Conservation (phyloP, 305 asterid genomes). For the Galium porrigens region DNA sequence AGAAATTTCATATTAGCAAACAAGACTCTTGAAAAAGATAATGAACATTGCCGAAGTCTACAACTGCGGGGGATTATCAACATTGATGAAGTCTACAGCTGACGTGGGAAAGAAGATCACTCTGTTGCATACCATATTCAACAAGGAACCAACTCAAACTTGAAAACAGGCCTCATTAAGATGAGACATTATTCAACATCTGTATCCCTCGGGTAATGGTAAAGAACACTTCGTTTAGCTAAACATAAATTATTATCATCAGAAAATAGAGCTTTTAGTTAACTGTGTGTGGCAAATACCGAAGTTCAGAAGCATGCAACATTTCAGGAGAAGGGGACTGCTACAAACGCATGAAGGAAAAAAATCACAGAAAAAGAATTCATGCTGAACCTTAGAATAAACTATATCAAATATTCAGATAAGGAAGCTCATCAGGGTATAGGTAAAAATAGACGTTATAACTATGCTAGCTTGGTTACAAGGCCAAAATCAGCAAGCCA, state of each 20-base stretch:
- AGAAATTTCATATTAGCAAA: constrained; percentile 44
- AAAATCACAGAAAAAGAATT: neutral
- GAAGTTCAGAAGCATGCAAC: neutral
- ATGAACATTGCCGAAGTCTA: neutral
- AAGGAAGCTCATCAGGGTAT: neutral
- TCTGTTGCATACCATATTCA: neutral
- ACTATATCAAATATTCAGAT: neutral
- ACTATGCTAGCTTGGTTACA: neutral
- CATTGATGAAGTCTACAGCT: neutral
- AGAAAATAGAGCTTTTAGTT: neutral
- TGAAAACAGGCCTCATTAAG: neutral
- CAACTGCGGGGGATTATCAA: neutral
- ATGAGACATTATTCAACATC: neutral
- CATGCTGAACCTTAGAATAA: neutral
- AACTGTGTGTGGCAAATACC: neutral
- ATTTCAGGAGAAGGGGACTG: neutral
- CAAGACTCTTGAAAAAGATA: neutral
- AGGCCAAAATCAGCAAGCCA: neutral
- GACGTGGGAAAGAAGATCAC: neutral
- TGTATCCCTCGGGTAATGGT: neutral
- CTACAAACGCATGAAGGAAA: neutral
- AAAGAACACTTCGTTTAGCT: neutral
- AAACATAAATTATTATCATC: neutral
- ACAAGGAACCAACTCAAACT: neutral
- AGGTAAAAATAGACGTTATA: neutral